Evolutionary conservation across 2,329 filamentous ascomycete genomes (phyloP), one percentile per base, ranked within the genome.

Genomic region (Alternaria solani): DNA sequence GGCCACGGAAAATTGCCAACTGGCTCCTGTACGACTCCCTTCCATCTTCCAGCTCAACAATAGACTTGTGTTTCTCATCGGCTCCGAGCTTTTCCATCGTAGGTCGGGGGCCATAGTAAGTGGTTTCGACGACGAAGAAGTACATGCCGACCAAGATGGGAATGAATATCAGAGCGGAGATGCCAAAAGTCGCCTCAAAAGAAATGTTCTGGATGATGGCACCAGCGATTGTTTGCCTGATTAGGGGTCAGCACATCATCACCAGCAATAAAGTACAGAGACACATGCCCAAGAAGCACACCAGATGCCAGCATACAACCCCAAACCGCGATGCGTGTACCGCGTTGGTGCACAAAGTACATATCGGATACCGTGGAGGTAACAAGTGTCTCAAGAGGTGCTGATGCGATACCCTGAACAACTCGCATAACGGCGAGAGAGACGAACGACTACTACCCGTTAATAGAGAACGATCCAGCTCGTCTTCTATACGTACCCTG

Each of bases 301-400:
- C 77, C 75, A 3, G 71, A 68, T 32, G 64, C 64, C 12, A 76
- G 38, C 70, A 77, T 75, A 36, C 74, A 77, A 16, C 79, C 77
- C 73, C 81, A 82, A 52, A 96, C 85, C 1, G 94, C 94, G 91
- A 97, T 97, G 51, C 94, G 88, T 64, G 90, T 87, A 38, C 94
- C 93, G 60, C 92, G 86, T 81, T 91, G 88, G 80, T 94, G 94
- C 23, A 97, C 92, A 77, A 90, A 96, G 80, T 94, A 97, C 55
- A 98, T 78, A 76, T 98, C 94, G 34, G 93, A 94, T 2, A 98
- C 92, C 28, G 90, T 90, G 1, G 92, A 92, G 74, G 96, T 97
- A 61, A 97, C 90, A 23, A 97, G 82, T 0, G 92, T 91, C 79
- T 98, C 94, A 63, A 95, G 97, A 0, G 94, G 94, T 5, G 93